Evolutionary conservation across 108 stramenopile species (phyloP), one percentile per base, ranked within the genome.

Genomic region (Seminavis robusta): DNA sequence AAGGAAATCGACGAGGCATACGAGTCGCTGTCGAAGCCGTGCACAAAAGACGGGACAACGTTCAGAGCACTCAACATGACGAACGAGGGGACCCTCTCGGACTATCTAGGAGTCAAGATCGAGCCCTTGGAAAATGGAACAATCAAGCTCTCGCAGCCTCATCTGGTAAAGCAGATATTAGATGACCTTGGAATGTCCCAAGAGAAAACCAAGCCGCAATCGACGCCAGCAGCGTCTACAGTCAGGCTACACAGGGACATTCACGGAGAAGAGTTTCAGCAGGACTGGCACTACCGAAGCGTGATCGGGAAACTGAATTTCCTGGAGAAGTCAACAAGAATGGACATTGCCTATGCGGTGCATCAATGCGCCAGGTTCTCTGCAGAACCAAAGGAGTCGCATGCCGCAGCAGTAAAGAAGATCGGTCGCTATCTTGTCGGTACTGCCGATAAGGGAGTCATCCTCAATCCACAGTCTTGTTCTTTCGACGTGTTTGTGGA

Each of bases 401-500:
- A 75, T 32, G 37, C 40, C 8, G 27, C 53, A 33, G 72, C 67
- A 0, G 32, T 74, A 1, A 24, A 16, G 15, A 23, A 51, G 1
- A 57, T 74, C 16, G 42, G 48, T 0, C 47, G 51, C 16, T 64
- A 74, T 40, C 42, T 68, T 1, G 21, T 65, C 0, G 27, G 55
- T n/a, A 79, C 75, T 6, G 20, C 28, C 0, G 47, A 79, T 1
- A 52, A 73, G 48, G 80, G 84, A 0, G 63, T 56, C 5, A n/a
- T n/a, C n/a, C 40, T 61, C 27, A 37, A 39, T 3, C 71, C 77
- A 17, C 25, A 63, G 24, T 4, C 27, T 7, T 28, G 38, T 13
- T 36, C 50, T 10, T 59, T 78, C 0, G 77, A 78, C 38, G 42
- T 51, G n/a, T 74, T 44, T 58, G 73, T 52, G 1, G 78, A 79